Conservation (phyloP, 2,329 filamentous ascomycete genomes). For the Trichoderma harzianum region DNA sequence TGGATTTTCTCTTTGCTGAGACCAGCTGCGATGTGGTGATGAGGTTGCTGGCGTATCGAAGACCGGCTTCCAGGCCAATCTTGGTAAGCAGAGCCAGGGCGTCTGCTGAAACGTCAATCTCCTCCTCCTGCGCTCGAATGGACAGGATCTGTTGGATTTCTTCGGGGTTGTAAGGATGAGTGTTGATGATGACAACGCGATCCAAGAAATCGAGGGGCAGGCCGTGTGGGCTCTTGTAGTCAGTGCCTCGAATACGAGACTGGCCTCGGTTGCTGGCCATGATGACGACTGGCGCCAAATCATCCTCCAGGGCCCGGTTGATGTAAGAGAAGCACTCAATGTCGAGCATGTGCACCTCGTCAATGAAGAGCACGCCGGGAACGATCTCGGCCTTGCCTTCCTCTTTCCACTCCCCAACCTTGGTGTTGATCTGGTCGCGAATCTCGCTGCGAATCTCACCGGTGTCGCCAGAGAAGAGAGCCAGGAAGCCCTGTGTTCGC, state of each 20-base stretch:
- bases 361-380: slow-evolving; percentile 94
- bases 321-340: slow-evolving; percentile 99
- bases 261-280: slow-evolving; percentile 97
- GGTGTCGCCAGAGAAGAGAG: slow-evolving; percentile 95
- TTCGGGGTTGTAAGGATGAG: slow-evolving; percentile 74
- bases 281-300: slow-evolving; percentile 94
- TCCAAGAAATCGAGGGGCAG: slow-evolving; percentile 94
- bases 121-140: slow-evolving; percentile 92
- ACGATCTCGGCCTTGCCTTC: slow-evolving; percentile 99
- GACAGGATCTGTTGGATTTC: slow-evolving; percentile 91
- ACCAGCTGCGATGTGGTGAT: slow-evolving; percentile 92
- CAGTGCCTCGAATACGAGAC: slow-evolving; percentile 87
- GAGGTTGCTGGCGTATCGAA: slow-evolving; percentile 95
- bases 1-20: slow-evolving; percentile 77
- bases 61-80: slow-evolving; percentile 86
- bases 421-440: slow-evolving; percentile 97
- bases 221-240: slow-evolving; percentile 89
- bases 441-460: slow-evolving; percentile 97
- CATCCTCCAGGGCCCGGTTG: slow-evolving; percentile 92
- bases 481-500: slow-evolving; percentile 94
- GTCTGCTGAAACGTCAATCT: slow-evolving; percentile 86
- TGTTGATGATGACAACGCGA: slow-evolving; percentile 93
- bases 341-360: slow-evolving; percentile 99
- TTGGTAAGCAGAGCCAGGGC: slow-evolving; percentile 91
- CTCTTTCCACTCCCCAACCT: slow-evolving; percentile 98